Evolutionary conservation across 2,329 filamentous ascomycete genomes (phyloP).

Genomic region (Paraphaeosphaeria sporulosa): DNA sequence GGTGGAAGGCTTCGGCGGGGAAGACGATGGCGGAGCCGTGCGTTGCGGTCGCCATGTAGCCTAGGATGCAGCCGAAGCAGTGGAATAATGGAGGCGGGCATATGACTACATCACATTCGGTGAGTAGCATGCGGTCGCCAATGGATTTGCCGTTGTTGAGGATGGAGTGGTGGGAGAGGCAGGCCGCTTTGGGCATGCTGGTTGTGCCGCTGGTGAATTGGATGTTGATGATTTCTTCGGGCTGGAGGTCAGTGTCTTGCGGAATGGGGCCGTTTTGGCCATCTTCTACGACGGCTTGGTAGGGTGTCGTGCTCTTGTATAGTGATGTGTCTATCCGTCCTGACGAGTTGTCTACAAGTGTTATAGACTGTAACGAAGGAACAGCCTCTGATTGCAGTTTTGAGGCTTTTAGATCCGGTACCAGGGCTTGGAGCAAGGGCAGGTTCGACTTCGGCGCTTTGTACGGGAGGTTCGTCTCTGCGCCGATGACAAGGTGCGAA

Average conservation of each 20-base stretch:
- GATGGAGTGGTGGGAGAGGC: conserved; percentile 83
- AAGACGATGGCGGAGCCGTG: conserved; percentile 84
- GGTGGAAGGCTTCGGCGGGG: conserved; percentile 86
- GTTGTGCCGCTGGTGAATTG: conserved; percentile 99
- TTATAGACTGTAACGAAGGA: conserved; percentile 73
- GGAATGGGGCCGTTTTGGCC: conserved; percentile 52
- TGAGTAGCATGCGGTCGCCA: conserved; percentile 83
- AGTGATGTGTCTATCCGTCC: conserved; percentile 58
- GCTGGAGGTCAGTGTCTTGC: conserved; percentile 58
- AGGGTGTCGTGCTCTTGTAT: conserved; percentile 52
- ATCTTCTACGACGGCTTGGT: conserved; percentile 54
- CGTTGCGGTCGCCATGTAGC: conserved; percentile 92
- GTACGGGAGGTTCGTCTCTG: conserved; percentile 81
- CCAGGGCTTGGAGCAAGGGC: conserved; percentile 62
- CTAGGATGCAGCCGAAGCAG: conserved; percentile 90
- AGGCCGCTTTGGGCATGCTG: conserved; percentile 87
- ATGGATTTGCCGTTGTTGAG: conserved; percentile 92
- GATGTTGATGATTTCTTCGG: conserved; percentile 85
- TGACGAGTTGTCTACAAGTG: conserved; percentile 80
- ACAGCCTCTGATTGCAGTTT: conserved; percentile 64
- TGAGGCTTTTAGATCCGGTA: conserved; percentile 55
- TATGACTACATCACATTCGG: conserved; percentile 71
- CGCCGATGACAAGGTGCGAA: conserved; percentile 80
- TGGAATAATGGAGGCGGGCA: conserved; percentile 67
- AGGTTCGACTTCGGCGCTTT: conserved; percentile 68